Percentiles rank a stretch among this genome's conserved stretches.
Evolutionary conservation across 1,139 yeast species (phyloP).

Genomic region (Geotrichum bryndzae): DNA sequence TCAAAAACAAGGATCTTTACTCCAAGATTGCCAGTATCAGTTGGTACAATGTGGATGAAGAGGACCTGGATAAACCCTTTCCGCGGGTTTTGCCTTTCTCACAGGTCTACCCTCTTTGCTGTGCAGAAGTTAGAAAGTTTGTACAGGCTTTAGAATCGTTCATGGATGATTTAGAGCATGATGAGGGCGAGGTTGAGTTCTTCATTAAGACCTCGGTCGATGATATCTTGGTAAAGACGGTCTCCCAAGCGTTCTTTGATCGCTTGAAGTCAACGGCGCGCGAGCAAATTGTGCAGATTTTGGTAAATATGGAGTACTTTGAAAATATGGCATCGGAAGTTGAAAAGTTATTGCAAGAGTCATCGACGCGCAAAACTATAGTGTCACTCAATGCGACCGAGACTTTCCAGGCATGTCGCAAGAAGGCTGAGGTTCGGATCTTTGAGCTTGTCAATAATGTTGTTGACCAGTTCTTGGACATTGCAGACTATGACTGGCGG

Average conservation of each 20-base stretch:
- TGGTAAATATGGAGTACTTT: conserved; percentile 83
- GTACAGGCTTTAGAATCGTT: conserved; percentile 59
- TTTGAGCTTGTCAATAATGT: conserved; percentile 65
- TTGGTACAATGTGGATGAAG: conserved; percentile 51
- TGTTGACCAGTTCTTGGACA: conserved; percentile 72
- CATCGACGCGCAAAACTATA: conserved; percentile 30
- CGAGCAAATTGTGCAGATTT: conserved; percentile 85
- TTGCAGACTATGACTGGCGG: conserved; percentile 82
- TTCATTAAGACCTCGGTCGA: conserved; percentile 55
- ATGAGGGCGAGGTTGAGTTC: conserved; percentile 40
- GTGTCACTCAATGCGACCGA: conserved; percentile 46
- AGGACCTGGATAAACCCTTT: conserved; percentile 42
- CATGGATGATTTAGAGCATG: conserved; percentile 56
- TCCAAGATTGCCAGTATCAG: conserved; percentile 57
- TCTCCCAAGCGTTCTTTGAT: conserved; percentile 58
- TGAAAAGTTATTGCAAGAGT: conserved; percentile 36
- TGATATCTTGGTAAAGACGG: conserved; percentile 58
- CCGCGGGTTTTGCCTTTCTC: conserved; percentile 87
- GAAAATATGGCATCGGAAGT: conserved; percentile 48
- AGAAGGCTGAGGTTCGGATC: conserved; percentile 72
- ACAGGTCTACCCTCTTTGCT: conserved; percentile 78
- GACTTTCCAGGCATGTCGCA: conserved; percentile 56
- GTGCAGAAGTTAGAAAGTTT: conserved; percentile 65
- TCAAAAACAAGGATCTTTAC: conserved; percentile 54
- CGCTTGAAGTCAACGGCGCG: conserved; percentile 67